Base-by-base conservation (phyloP, 2,329 filamentous ascomycete species). In the Escovopsis sp. region DNA sequence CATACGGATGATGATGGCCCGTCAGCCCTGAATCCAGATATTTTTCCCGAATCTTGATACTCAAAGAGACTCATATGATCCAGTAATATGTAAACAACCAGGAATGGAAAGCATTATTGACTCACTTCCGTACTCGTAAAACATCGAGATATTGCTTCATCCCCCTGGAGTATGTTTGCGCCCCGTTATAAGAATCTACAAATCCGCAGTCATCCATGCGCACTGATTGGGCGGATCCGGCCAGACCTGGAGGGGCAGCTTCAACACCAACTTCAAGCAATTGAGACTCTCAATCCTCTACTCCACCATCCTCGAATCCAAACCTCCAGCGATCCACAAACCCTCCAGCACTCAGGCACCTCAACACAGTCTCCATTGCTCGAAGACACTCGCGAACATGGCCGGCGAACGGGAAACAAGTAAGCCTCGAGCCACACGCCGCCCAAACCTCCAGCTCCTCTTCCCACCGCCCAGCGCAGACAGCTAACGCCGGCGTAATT, bases 331-430 rank as follows among this genome's bases (percentile, higher is more conserved):
- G 20, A 20, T 4, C 20, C 20, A 27, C 47, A 48, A 50, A 53
- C 53, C 51, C 54, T 54, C 52, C 53, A 54, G 50, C 53, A 50
- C 51, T 52, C 55, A 56, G 55, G 54, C 43, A 47, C 39, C 39
- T 32, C 42, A 37, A 45, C 35, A 34, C 14, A 37, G 40, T 35
- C 35, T 27, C 11, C 35, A 37, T 33, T 29, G 40, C 41, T 43
- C 30, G 35, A 41, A 38, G 35, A 37, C 39, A 37, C 20, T 37
- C 20, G 42, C 39, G 47, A 52, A 41, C 43, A 59, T 61, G 58
- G 46, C 58, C 16, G 57, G 54, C 44, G 57, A 56, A 47, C 57
- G 54, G 49, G 59, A 62, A 41, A 54, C 52, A 38, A 53, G 59
- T 61, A 47, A 42, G 45, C 32, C n/a, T 27, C 13, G 4, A 14